Evolutionary conservation across 202 grass and related monocot genomes (phyloP), one percentile per base, ranked within the genome.

Genomic region (Zoysia matrella): DNA sequence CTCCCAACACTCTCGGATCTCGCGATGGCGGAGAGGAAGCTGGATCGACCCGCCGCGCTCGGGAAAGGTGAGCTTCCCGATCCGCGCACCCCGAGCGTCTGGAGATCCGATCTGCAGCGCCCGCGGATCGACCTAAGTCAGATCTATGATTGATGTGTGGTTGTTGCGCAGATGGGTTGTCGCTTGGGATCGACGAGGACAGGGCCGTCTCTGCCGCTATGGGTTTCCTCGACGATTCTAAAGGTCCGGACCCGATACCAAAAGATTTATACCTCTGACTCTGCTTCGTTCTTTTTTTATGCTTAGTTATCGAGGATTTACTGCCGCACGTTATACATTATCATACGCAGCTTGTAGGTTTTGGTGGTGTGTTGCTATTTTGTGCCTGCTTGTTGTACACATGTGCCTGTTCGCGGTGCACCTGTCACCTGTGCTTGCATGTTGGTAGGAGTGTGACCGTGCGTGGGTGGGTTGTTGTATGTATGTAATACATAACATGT

Each of bases 211-310:
- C 30, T 36, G 30, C 30, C 30, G 30, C 30, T 36, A 36, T 36
- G 30, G 30, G 30, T 36, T 36, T 36, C 30, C 30, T 36, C 30
- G 30, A 36, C 30, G 30, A 36, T 15, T 87, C 83, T 14, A 94
- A 94, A 92, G 92, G 92, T 94, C 3, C 43, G 57, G 15, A 36
- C 63, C 52, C 30, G 7, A 60, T 69, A 54, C 11, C 7, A 9
- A 68, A 39, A 16, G 54, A 75, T 18, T 46, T 49, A 0, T 82
- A 4, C 44, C 12, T 40, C 77, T 46, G 16, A 61, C 52, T 44
- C 46, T 40, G 71, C 60, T 74, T 71, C 58, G 5, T 49, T 73
- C 46, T 50, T 40, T 22, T 40, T 40, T 55, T 52, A 12, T 57
- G 52, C 16, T 63, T 72, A 43, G 48, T 40, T 55, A 58, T 76